phyloP scores from a whole-genome alignment of 2,329 filamentous ascomycete genomes.

The Xenoacremonium recifei region DNA sequence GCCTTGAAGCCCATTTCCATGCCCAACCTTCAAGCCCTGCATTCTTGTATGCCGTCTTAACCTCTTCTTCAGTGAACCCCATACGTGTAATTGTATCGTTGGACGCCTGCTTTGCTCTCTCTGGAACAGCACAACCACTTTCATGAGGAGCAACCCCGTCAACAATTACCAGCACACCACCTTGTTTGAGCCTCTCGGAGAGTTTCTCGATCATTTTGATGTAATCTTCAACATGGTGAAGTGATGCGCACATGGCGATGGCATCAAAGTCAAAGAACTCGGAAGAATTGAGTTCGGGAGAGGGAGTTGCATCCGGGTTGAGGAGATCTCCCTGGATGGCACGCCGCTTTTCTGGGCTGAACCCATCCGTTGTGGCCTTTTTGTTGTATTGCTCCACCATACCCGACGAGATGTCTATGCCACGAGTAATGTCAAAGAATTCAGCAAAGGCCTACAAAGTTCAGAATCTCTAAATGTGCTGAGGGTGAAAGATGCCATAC shows the following conservation, averaged over 20 bases:
- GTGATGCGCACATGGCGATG: slow-evolving; percentile 33
- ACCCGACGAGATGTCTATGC: slow-evolving; percentile 33
- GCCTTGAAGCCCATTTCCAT: slow-evolving; percentile 22
- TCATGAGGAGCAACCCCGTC: slow-evolving; percentile 27
- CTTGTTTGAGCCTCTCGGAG: slow-evolving; percentile 24
- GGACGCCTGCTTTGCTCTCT: slow-evolving; percentile 4
- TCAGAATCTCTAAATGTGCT: slow-evolving; percentile 4
- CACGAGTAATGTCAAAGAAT: slow-evolving; percentile 28
- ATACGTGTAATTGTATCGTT: slow-evolving; percentile 17
- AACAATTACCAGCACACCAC: slow-evolving; percentile 32
- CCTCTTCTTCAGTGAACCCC: slow-evolving; percentile 22
- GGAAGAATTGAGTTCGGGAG: slow-evolving; percentile 14
- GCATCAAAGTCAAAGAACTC: slow-evolving; percentile 31
- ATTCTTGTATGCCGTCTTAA: slow-evolving; percentile 18
- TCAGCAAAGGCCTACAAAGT: slow-evolving; percentile 28
- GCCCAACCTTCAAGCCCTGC: slow-evolving; percentile 22
- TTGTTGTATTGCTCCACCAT: slow-evolving; percentile 33
- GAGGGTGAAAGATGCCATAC: fast-evolving
- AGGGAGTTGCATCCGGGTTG: slow-evolving; percentile 17
- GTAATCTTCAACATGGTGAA: slow-evolving; percentile 34
- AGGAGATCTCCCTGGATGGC: slow-evolving; percentile 32
- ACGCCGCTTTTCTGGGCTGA: slow-evolving; percentile 21
- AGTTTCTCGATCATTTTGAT: slow-evolving; percentile 27
- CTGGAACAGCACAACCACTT: slow-evolving; percentile 6
- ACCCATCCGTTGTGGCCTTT: slow-evolving; percentile 21